These are phyloP conservation scores for Ogataea nakhonphanomensis DNA, from an alignment of 805 yeast species.

Conservation along the genomic window DNA sequence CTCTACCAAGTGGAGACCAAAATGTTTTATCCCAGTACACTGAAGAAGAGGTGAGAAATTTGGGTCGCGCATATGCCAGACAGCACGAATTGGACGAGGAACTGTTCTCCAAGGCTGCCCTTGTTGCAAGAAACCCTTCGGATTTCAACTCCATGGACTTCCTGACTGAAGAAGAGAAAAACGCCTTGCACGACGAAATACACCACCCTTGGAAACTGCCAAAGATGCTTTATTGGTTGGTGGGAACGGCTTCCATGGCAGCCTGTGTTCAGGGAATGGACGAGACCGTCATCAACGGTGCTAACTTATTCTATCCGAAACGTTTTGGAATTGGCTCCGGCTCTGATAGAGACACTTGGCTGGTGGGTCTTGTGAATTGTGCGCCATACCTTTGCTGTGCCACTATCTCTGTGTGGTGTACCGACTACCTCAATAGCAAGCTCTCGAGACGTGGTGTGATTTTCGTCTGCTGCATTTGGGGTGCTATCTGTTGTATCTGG, in stretches of 20 bases:
- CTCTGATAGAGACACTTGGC: slow-evolving; percentile 49
- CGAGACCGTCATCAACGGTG: slow-evolving; percentile 73
- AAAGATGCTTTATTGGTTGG: slow-evolving; percentile 48
- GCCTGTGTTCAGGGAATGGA: slow-evolving; percentile 84
- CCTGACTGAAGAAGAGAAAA: slow-evolving; percentile 52
- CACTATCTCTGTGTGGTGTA: slow-evolving; percentile 57
- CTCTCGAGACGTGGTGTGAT: slow-evolving; percentile 67
- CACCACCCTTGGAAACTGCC: slow-evolving; percentile 47
- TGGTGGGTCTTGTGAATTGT: slow-evolving; percentile 62
- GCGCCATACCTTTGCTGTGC: slow-evolving; percentile 70
- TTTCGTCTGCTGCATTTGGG: slow-evolving; percentile 58
- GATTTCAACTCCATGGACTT: slow-evolving; percentile 55
- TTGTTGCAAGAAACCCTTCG: slow-evolving; percentile 57
- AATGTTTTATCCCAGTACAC: slow-evolving; percentile 56
- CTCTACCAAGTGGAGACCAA: slow-evolving; percentile 19
- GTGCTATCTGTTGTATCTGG: slow-evolving; percentile 65
- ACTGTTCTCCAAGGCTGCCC: slow-evolving; percentile 62
- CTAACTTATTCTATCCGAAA: slow-evolving; percentile 56
- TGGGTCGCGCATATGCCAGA: slow-evolving; percentile 65
- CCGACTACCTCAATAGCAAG: slow-evolving; percentile 54
- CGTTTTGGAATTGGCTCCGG: slow-evolving; percentile 50
- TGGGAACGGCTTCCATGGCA: slow-evolving; percentile 66
- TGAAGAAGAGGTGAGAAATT: slow-evolving; percentile 59
- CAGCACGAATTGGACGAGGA: slow-evolving; percentile 55
- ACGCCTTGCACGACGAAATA: slow-evolving; percentile 44